Evolutionary conservation across 78 protist genomes (phyloP).

Genomic region (Emiliania huxleyi): DNA sequence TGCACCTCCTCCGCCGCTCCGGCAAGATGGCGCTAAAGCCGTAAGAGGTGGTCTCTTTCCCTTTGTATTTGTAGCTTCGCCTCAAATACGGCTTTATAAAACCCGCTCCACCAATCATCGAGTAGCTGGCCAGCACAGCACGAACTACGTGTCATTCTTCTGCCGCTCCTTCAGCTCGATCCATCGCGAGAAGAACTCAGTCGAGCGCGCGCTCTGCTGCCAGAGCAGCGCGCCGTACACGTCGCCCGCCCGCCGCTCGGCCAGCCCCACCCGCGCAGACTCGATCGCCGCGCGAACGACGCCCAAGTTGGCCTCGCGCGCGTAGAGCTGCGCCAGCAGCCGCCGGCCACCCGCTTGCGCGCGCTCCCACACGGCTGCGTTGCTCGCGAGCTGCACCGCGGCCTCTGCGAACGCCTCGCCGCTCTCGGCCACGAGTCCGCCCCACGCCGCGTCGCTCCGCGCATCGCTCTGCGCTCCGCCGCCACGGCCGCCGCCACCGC

Average conservation of each 20-base stretch:
- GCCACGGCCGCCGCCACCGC: neutral
- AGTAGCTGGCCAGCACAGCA: no score
- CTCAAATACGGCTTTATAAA: no score
- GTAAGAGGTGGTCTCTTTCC: no score
- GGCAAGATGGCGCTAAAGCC: no score
- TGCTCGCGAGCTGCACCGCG: neutral
- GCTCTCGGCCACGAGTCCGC: neutral
- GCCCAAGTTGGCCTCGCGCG: neutral
- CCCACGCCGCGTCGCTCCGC: neutral
- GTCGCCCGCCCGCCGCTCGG: neutral
- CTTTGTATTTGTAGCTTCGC: no score
- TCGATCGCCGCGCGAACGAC: neutral
- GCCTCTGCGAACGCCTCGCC: neutral
- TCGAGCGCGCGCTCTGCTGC: neutral
- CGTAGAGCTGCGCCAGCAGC: neutral
- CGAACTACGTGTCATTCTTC: no score
- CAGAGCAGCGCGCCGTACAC: neutral
- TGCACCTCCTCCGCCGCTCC: no score
- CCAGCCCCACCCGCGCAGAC: neutral
- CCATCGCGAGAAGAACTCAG: conserved; percentile 4
- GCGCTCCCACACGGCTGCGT: neutral
- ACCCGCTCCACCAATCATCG: no score
- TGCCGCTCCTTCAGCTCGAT: neutral
- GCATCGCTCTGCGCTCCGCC: neutral
- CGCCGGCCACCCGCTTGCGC: neutral